phyloP scores from a whole-genome alignment of 352 stramenopile genomes.

The Halophytophthora polymorphica region DNA sequence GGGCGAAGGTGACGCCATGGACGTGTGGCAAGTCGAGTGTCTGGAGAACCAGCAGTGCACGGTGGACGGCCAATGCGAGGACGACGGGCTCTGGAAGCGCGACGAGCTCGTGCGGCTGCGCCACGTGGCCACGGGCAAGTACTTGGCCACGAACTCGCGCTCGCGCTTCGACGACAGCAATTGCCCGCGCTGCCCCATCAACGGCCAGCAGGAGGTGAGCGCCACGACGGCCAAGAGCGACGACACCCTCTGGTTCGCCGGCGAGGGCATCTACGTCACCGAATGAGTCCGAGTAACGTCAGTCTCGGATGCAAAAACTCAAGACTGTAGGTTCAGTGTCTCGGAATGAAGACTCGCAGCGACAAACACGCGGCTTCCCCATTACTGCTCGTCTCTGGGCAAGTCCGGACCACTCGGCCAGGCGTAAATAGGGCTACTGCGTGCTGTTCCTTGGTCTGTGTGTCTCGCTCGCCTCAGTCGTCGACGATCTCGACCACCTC shows the following conservation, averaged over 20 bases:
- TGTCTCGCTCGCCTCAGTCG: background rate
- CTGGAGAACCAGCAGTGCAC: constrained; percentile 72
- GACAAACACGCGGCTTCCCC: no score
- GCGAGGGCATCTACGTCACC: constrained; percentile 80
- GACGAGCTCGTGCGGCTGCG: constrained; percentile 69
- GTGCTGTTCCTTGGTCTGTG: no score
- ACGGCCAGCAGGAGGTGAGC: constrained; percentile 84
- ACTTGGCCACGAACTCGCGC: constrained; percentile 45
- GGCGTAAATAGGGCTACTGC: no score
- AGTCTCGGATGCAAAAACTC: background rate
- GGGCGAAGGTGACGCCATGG: constrained; percentile 63
- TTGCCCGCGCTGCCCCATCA: constrained; percentile 79
- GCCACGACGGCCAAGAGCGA: constrained; percentile 42
- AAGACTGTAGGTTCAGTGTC: no score
- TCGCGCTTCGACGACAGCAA: constrained; percentile 77
- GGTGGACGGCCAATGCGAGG: constrained; percentile 59
- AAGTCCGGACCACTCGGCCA: no score
- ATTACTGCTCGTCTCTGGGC: no score
- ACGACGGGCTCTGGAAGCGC: constrained; percentile 74
- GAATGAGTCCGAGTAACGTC: constrained; percentile 19
- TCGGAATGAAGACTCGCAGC: no score
- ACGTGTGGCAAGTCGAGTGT: constrained; percentile 80
- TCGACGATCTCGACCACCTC: constrained; percentile 48
- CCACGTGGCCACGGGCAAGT: constrained; percentile 46
- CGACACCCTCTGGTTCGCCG: constrained; percentile 71